Evolutionary conservation across 352 stramenopile species (phyloP), one percentile per base, ranked within the genome.

Genomic region (Globisporangium recalcitrans): DNA sequence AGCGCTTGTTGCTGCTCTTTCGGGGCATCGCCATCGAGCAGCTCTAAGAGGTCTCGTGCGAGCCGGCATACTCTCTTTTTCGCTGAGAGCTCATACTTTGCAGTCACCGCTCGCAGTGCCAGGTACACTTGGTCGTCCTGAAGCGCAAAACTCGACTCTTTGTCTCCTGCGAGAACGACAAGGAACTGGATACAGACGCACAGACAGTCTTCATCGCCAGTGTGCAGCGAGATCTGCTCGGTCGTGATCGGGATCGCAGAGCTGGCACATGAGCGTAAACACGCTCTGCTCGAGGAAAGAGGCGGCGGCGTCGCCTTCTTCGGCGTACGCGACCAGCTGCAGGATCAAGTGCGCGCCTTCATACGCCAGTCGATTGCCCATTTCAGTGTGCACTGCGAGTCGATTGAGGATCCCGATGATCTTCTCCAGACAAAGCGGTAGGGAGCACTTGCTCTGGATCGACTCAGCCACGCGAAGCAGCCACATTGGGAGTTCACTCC

Each of bases 341-440:
- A 81, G 42, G 36, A 81, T 56, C 1, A 58, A 56, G 22, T 75
- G 68, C 1, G 67, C 72, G 24, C 72, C 71, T 4, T 68, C 62
- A 0, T 56, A 48, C 5, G 64, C 36, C 31, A 85, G 69, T 1
- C 56, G 44, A 26, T 60, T 68, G 10, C 63, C 51, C 24, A 73
- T 69, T 7, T 55, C 36, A 1, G 51, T 56, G 49, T 78, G 56
- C 31, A 81, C 62, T 0, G 59, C 46, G 9, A 85, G 72, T 46
- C 71, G 65, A 8, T 65, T 60, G 1, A 85, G 55, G 22, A 82
- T 69, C 14, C 73, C 74, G 31, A 81, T 63, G 56, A 81, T 70
- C 48, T 85, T 82, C 60, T 85, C 76, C 1, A 81, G 62, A 26
- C 63, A 75, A 48, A 67, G 62, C 11, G 61, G 58, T 6, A 48